These are phyloP conservation scores for Dactylellina haptotyla DNA, from an alignment of 2,329 filamentous ascomycete species.

Conservation along the genomic window DNA sequence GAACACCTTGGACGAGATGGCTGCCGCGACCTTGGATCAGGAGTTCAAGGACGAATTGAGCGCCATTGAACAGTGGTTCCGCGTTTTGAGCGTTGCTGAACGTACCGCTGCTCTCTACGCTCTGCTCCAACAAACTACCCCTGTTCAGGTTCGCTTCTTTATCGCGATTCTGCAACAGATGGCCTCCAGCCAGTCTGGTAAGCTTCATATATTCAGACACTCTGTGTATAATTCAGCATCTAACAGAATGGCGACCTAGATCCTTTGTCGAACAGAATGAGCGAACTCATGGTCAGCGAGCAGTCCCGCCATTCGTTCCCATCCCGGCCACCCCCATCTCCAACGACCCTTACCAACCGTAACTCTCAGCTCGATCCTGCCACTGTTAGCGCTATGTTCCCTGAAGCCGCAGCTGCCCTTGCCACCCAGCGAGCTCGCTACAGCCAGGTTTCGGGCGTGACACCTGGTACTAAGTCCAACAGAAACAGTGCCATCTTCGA, in stretches of 20 bases:
- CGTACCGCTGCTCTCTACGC: slow-evolving; percentile 95
- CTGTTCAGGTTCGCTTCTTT: slow-evolving; percentile 98
- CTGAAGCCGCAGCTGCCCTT: slow-evolving; percentile 97
- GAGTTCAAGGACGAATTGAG: slow-evolving; percentile 99
- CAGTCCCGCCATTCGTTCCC: slow-evolving; percentile 84
- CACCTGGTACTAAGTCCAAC: slow-evolving; percentile 75
- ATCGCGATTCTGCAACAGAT: slow-evolving; percentile 99
- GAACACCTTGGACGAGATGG: slow-evolving; percentile 99
- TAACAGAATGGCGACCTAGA: slow-evolving; percentile 68
- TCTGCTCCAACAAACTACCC: slow-evolving; percentile 95
- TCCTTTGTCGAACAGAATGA: slow-evolving; percentile 94
- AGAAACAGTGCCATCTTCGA: slow-evolving; percentile 87
- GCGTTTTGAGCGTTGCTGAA: slow-evolving; percentile 95
- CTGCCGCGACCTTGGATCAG: slow-evolving; percentile 95
- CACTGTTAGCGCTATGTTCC: slow-evolving; percentile 98
- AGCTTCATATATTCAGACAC: slow-evolving; percentile 57
- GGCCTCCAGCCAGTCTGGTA: slow-evolving; percentile 96
- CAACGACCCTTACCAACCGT: slow-evolving; percentile 82
- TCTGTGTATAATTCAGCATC: slow-evolving; percentile 45
- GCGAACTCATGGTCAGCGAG: slow-evolving; percentile 96
- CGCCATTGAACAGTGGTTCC: slow-evolving; percentile 99
- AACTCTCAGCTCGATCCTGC: slow-evolving; percentile 93
- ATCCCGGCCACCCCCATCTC: slow-evolving; percentile 69
- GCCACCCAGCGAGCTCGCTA: slow-evolving; percentile 98
- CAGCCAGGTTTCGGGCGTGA: slow-evolving; percentile 90